A percentile compares a stretch with the other conserved stretches of the same genome.
Conservation (phyloP, 2,329 filamentous ascomycete genomes). For the Podosphaera leucotricha region DNA sequence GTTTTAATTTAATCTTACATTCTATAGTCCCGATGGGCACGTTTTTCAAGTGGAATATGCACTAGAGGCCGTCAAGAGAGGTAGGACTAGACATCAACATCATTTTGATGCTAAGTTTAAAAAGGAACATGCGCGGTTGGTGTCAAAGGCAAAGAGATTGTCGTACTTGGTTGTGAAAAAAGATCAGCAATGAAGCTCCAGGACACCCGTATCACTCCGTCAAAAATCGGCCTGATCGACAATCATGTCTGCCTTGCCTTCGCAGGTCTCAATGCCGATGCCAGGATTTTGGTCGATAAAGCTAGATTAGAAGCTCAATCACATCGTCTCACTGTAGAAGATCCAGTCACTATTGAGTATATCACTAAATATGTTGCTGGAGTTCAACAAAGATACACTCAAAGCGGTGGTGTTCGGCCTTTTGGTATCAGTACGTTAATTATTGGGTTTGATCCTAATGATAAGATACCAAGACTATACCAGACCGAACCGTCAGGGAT, state of each 20-base stretch:
- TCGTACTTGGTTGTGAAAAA: constrained; percentile 96
- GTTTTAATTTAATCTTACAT: constrained; percentile 1
- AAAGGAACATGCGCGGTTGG: constrained; percentile 90
- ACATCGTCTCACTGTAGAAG: constrained; percentile 88
- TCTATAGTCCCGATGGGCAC: constrained; percentile 76
- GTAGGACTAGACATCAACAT: constrained; percentile 22
- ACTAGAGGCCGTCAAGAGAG: constrained; percentile 94
- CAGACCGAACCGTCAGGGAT: constrained; percentile 99
- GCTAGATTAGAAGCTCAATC: constrained; percentile 92
- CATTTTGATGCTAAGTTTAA: constrained; percentile 6
- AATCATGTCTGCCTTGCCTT: constrained; percentile 93
- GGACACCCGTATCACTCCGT: constrained; percentile 95
- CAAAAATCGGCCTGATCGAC: constrained; percentile 92
- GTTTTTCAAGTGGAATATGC: constrained; percentile 99
- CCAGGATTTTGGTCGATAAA: constrained; percentile 94
- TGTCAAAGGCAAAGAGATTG: constrained; percentile 83
- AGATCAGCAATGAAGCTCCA: constrained; percentile 97
- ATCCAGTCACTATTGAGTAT: constrained; percentile 95
- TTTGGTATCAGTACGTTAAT: constrained; percentile 97
- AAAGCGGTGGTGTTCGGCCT: constrained; percentile 93
- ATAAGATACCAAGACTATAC: constrained; percentile 71
- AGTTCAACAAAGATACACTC: constrained; percentile 96
- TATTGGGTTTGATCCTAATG: constrained; percentile 92
- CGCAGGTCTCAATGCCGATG: constrained; percentile 90
- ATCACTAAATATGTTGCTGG: constrained; percentile 97